phyloP scores from a whole-genome alignment of 352 stramenopile species.

The Phytophthora pseudosyringae region DNA sequence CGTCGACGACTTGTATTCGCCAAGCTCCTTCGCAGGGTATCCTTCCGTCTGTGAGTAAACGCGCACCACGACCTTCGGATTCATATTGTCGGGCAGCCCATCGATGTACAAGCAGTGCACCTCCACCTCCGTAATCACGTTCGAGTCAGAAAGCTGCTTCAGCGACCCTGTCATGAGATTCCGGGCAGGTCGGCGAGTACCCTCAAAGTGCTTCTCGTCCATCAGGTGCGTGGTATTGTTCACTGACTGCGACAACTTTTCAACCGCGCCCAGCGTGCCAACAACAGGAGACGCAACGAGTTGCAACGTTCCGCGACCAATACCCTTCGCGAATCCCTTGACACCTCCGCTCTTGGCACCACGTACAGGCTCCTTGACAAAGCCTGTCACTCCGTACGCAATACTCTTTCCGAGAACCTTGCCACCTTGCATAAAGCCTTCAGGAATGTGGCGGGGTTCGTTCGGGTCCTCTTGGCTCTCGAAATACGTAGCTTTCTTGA shows the following conservation, averaged over 20 bases:
- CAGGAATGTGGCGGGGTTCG: slow-evolving; percentile 76
- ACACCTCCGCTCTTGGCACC: slow-evolving; percentile 74
- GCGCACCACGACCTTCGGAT: slow-evolving; percentile 71
- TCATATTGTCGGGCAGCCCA: slow-evolving; percentile 70
- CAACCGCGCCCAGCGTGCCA: slow-evolving; percentile 79
- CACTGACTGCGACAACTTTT: slow-evolving; percentile 85
- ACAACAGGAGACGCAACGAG: slow-evolving; percentile 84
- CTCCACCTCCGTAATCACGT: slow-evolving; percentile 88
- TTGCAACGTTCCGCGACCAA: slow-evolving; percentile 81
- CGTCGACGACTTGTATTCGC: slow-evolving; percentile 78
- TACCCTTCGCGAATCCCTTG: slow-evolving; percentile 85
- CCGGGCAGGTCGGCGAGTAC: slow-evolving; percentile 74
- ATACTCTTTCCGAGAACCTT: slow-evolving; percentile 83
- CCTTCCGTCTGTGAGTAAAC: slow-evolving; percentile 63
- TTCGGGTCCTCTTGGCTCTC: slow-evolving; percentile 78
- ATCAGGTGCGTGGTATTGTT: slow-evolving; percentile 89
- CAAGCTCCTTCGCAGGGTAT: slow-evolving; percentile 54
- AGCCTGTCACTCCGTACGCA: slow-evolving; percentile 73
- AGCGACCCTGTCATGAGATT: slow-evolving; percentile 62
- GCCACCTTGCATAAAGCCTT: slow-evolving; percentile 77
- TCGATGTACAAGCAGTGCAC: slow-evolving; percentile 78
- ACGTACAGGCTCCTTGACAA: slow-evolving; percentile 85
- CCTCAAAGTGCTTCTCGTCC: slow-evolving; percentile 82
- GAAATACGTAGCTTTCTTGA: slow-evolving; percentile 87
- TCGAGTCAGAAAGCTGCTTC: slow-evolving; percentile 82